phyloP scores from a whole-genome alignment of 2,329 filamentous ascomycete genomes.

The Tricladium varicosporioides region DNA sequence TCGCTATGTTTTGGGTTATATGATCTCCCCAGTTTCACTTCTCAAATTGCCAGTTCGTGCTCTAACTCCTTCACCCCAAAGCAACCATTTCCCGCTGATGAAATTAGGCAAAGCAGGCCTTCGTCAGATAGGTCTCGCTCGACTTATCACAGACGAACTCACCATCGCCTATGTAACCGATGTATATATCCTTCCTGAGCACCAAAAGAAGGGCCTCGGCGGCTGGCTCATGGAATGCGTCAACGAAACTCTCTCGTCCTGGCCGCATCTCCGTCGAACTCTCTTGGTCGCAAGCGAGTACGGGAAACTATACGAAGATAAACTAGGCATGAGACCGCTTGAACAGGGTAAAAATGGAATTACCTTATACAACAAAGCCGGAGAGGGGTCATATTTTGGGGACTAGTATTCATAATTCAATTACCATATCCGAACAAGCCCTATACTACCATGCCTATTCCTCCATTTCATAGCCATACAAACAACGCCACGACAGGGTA shows the following conservation, averaged over 20 bases:
- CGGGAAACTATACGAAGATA: constrained; percentile 27
- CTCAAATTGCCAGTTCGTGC: constrained; percentile 33
- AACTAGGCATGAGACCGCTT: constrained; percentile 24
- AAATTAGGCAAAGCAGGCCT: constrained; percentile 20
- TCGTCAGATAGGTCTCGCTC: constrained; percentile 54
- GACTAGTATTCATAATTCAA: not conserved
- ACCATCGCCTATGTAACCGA: constrained; percentile 70
- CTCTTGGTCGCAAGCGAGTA: constrained; percentile 48
- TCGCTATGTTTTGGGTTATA: constrained; percentile 62
- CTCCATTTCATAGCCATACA: too few relatives aligned
- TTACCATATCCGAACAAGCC: too few relatives aligned
- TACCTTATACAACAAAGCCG: constrained; percentile 4
- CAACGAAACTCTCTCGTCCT: constrained; percentile 52
- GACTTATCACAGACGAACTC: constrained; percentile 67
- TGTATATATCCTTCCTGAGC: constrained; percentile 60
- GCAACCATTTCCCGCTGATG: not conserved
- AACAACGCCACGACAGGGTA: too few relatives aligned
- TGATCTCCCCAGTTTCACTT: constrained; percentile 33
- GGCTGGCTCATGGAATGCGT: constrained; percentile 63
- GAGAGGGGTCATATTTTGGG: not conserved
- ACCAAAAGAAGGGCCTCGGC: constrained; percentile 61
- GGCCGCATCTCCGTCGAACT: constrained; percentile 58
- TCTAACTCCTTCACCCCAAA: too few relatives aligned
- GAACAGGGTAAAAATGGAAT: constrained; percentile 18
- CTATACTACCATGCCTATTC: too few relatives aligned